Evolutionary conservation across 225 moss, liverwort and hornwort genomes (phyloP).

Genomic region (Bryum argenteum): DNA sequence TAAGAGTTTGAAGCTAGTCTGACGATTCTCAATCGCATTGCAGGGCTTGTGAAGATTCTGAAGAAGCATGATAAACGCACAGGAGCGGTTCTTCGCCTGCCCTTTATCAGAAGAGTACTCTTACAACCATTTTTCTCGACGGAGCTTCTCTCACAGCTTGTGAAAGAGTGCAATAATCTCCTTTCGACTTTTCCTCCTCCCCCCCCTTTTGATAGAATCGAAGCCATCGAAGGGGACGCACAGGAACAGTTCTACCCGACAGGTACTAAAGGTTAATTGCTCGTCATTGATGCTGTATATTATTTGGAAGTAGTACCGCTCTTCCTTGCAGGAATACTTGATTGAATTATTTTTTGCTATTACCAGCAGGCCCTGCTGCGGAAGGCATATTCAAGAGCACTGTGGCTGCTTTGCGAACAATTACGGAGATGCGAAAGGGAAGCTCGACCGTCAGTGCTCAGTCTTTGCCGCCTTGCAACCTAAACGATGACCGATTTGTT

Average conservation of each 20-base stretch:
- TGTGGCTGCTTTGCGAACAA: constrained; percentile 47
- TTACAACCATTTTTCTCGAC: constrained; percentile 83
- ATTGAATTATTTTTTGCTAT: constrained; percentile 2
- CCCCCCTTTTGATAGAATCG: constrained; percentile 29
- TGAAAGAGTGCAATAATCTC: constrained; percentile 55
- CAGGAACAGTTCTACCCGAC: constrained; percentile 22
- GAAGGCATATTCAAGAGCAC: constrained; percentile 50
- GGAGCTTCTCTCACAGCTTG: constrained; percentile 67
- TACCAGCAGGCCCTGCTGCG: constrained; percentile 38
- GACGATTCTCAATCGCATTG: constrained; percentile 12
- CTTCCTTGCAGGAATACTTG: constrained; percentile 6
- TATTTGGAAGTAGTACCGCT: neutral
- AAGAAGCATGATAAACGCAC: constrained; percentile 92
- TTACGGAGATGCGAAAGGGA: constrained; percentile 55
- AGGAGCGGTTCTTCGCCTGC: constrained; percentile 69
- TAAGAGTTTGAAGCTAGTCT: neutral
- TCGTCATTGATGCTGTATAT: neutral
- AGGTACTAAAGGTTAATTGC: constrained; percentile 23
- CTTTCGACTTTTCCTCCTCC: constrained; percentile 51
- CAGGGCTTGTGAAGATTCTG: constrained; percentile 73
- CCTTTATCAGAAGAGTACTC: constrained; percentile 66
- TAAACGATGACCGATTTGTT: constrained; percentile 42
- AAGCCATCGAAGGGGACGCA: constrained; percentile 25
- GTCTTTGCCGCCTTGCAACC: constrained; percentile 56
- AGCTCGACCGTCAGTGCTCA: constrained; percentile 54